Evolutionary conservation across 192 early-diverging fungal species (phyloP).

Genomic region (Linnemannia hyalina): DNA sequence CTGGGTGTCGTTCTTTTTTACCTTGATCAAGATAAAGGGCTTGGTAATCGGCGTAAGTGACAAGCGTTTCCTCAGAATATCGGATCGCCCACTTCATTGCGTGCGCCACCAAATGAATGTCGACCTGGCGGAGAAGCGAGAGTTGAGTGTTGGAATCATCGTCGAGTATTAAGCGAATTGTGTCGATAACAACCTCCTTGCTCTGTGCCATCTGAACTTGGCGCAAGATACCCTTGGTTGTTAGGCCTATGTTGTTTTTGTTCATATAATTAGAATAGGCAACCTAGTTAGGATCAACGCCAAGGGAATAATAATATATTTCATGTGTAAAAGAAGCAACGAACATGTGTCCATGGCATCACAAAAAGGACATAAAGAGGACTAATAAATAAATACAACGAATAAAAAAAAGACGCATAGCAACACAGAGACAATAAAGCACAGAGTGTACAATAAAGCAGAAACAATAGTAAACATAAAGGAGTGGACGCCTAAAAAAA

Average conservation of each 20-base stretch:
- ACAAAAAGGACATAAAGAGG: not conserved
- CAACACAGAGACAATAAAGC: not conserved
- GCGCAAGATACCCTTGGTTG: constrained; percentile 50
- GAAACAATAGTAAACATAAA: not conserved
- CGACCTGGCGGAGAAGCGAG: constrained; percentile 37
- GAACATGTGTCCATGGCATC: not conserved
- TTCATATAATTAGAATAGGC: too few species aligned
- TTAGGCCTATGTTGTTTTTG: constrained; percentile 25
- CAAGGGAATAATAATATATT: not conserved
- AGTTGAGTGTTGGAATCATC: constrained; percentile 51
- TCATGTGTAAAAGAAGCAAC: constrained; percentile 3
- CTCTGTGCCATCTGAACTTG: constrained; percentile 42
- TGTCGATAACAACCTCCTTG: constrained; percentile 28
- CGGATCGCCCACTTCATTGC: constrained; percentile 58
- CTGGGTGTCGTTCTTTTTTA: constrained; percentile 2
- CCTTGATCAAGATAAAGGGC: constrained; percentile 53
- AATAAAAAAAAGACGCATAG: not conserved
- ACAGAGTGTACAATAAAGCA: not conserved
- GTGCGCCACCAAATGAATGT: constrained; percentile 54
- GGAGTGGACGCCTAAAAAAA: not conserved
- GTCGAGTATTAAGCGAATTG: constrained; percentile 47
- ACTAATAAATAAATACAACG: not conserved
- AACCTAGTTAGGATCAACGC: not conserved
- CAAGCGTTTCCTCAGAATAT: constrained; percentile 45
- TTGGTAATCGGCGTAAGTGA: constrained; percentile 50